These are phyloP conservation scores for Colletotrichum lini DNA, from an alignment of 2,329 filamentous ascomycete species.

Conservation along the genomic window DNA sequence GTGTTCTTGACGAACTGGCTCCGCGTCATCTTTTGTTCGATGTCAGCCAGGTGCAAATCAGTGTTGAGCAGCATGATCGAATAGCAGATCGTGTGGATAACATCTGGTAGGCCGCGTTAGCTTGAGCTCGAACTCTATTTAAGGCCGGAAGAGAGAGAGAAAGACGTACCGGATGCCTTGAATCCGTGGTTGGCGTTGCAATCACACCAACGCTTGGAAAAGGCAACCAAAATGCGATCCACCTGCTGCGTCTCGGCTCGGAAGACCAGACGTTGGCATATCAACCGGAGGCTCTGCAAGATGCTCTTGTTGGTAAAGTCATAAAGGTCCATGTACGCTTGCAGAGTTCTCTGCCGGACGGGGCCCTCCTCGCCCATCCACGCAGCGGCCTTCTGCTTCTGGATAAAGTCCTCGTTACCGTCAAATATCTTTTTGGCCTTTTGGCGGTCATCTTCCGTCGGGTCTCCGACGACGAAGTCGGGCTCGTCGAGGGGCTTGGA, in stretches of 20 bases:
- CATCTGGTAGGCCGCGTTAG: conserved; percentile 70
- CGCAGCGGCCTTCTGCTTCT: conserved; percentile 84
- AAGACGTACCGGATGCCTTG: conserved; percentile 81
- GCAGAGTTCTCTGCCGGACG: conserved; percentile 70
- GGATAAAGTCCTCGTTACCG: conserved; percentile 85
- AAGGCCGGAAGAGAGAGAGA: not conserved
- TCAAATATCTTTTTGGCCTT: conserved; percentile 88
- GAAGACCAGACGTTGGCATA: conserved; percentile 86
- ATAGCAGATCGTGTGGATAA: conserved; percentile 97
- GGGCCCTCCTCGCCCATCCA: conserved; percentile 87
- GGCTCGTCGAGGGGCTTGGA: conserved; percentile 69
- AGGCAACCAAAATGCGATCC: conserved; percentile 91
- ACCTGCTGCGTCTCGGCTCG: conserved; percentile 97
- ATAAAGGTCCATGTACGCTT: conserved; percentile 93
- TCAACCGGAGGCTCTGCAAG: conserved; percentile 80
- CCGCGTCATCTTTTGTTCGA: conserved; percentile 96
- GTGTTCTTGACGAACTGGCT: conserved; percentile 97
- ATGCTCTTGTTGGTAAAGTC: conserved; percentile 89
- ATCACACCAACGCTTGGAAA: conserved; percentile 91
- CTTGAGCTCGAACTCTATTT: not conserved
- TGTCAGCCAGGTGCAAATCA: conserved; percentile 94
- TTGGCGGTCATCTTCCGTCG: conserved; percentile 78
- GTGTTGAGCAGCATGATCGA: conserved; percentile 96
- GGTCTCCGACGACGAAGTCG: conserved; percentile 70
- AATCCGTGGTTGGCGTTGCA: conserved; percentile 96